Base-by-base conservation (phyloP, 2,329 filamentous ascomycete species). In the Clarireedia monteithiana region DNA sequence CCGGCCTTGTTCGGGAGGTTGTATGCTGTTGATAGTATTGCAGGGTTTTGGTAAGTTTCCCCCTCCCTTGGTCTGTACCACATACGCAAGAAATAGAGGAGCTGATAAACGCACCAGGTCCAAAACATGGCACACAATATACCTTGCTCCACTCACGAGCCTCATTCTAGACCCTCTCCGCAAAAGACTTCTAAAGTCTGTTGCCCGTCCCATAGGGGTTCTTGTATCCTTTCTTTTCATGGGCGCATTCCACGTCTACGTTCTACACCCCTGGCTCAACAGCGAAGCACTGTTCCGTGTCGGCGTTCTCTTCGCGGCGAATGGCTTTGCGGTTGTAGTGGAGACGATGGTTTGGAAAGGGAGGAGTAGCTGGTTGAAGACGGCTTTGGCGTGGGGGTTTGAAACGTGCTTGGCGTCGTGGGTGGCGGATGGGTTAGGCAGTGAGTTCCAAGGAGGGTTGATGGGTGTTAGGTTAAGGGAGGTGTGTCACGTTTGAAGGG, bases 51-150 rank as follows among this genome's bases (percentile, higher is more conserved):
- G 72, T 71, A 66, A 53, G 50, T 52, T 14, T 23, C 20, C 17
- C 34, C 17, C 12, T 20, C 20, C 20, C 20, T 20, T 20, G 20
- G 2, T 26, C n/a, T 14, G 9, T 26, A 15, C 14, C 50, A 2
- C 6, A 23, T 20, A 3, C n/a, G 23, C 27, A 9, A 5, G 24
- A 38, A 10, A 27, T 34, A 1, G n/a, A 15, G 20, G 48, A 44
- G 36, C 15, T 40, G 50, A 12, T 10, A 58, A 10, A 26, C 20
- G 34, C 34, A 5, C 15, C 53, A 68, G 66, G 66, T 68, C 67
- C 14, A 71, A 73, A 58, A 73, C 70, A 17, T 74, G 72, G 72
- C 72, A 74, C 50, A 74, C 72, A 51, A 70, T 67, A 0, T 74
- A 74, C 58, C 67, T 71, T 6, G 67, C 71, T 30, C 72, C 72